Evolutionary conservation across 148 eudicot genomes (phyloP).

Genomic region (Silene uniflora): DNA sequence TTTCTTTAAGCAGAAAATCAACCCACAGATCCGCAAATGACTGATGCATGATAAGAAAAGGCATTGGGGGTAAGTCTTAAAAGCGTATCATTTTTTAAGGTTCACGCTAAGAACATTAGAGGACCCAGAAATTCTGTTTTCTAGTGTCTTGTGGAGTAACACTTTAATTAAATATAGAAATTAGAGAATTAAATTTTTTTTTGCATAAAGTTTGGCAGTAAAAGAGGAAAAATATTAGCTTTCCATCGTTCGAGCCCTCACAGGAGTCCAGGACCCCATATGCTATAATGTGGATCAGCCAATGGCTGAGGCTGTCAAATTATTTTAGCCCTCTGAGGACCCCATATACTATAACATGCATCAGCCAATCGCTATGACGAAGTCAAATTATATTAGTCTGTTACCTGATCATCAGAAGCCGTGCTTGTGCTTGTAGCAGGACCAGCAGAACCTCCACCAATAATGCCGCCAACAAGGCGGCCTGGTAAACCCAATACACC

Average conservation of each 20-base stretch:
- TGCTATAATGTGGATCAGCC: too few species aligned
- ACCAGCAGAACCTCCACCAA: conserved; percentile 70
- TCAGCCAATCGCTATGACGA: not conserved
- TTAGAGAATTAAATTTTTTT: too few species aligned
- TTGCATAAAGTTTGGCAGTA: too few species aligned
- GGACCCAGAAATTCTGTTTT: not conserved
- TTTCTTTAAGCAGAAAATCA: conserved; percentile 90
- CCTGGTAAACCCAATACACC: conserved; percentile 96
- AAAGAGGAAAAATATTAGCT: too few species aligned
- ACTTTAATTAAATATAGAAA: too few species aligned
- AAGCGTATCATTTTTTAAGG: not conserved
- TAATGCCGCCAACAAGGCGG: conserved; percentile 91
- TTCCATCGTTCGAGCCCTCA: too few species aligned
- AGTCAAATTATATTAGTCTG: not conserved
- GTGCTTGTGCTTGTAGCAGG: conserved; percentile 34
- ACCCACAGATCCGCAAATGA: conserved; percentile 98
- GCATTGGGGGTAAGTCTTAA: not conserved
- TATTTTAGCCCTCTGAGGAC: too few species aligned
- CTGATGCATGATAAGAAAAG: conserved; percentile 34
- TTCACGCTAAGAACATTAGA: too few species aligned
- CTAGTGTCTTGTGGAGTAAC: not conserved
- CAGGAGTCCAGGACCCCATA: too few species aligned
- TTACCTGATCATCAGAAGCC: conserved; percentile 77
- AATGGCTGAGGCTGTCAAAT: too few species aligned
- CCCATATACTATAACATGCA: too few species aligned